Base-by-base conservation (phyloP, 163 green algal species). In the Trebouxiophyceae sp. region DNA sequence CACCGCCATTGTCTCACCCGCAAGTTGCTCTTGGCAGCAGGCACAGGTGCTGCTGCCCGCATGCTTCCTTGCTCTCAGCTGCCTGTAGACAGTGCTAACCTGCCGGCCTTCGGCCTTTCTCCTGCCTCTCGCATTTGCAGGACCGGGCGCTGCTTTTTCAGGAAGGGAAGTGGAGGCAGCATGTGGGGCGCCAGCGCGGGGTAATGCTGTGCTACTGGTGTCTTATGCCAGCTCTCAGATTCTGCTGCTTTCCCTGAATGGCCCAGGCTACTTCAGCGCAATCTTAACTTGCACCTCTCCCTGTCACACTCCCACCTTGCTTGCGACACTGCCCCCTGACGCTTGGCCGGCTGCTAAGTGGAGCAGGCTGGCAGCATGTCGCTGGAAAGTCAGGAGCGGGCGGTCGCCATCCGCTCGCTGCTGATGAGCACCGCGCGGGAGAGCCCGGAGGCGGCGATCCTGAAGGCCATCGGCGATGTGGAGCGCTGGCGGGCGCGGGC, bases 361-460 rank as follows among this genome's bases (percentile, higher is more conserved):
- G 4, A 63, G 63, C 64, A 73, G 67, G 50, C 46, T 12, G 50
- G 55, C 2, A 34, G 28, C 6, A 62, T 57, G 5, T 44, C 44
- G 2, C 63, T 75, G 62, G 63, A 71, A 22, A 54, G 54, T 0
- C 63, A 67, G n/a, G 69, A 75, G 47, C 22, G 69, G 8, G 58
- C 69, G n/a, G 69, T 75, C 23, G 69, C 63, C 33, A 65, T 75
- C 6, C 57, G 69, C 2, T 68, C 57, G 23, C 57, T 75, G 45
- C 23, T 75, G 33, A 46, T 68, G 3, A 61, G 32, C 60, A 75
- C 69, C 23, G 63, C 54, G 2, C 33, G 56, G 33, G 63, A 75
- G 29, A 60, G 46, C 12, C 57, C 63, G 26, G 63, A 70, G 27
- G 33, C 47, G 5, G 69, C 69, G 28, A 27, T 75, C 19, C n/a